Evolutionary conservation across 176 grass and related monocot genomes (phyloP).

Genomic region (Cocos nucifera): DNA sequence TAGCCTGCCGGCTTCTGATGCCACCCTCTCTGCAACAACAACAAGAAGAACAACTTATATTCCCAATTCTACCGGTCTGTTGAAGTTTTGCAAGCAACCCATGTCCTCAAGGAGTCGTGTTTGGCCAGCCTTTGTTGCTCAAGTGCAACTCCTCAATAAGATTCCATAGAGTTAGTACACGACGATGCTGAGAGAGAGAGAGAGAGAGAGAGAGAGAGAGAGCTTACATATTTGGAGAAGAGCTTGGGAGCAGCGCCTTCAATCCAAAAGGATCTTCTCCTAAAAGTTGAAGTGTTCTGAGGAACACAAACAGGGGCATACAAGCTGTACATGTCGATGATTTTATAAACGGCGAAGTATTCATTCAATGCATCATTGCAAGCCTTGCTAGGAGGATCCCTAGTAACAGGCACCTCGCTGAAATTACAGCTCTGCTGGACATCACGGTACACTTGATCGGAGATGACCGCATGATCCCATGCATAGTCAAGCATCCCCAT

Average conservation of each 20-base stretch:
- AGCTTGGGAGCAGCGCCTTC: constrained; percentile 2
- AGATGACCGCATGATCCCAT: constrained; percentile 51
- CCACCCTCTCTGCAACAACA: constrained; percentile 4
- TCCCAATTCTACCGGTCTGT: no score
- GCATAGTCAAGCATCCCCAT: constrained; percentile 36
- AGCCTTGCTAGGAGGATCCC: neutral
- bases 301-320: constrained; percentile 13
- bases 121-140: no score
- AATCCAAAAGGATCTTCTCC: neutral
- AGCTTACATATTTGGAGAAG: constrained; percentile 20
- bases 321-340: constrained; percentile 57
- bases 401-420: constrained; percentile 9
- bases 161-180: no score
- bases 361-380: constrained; percentile 13
- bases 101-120: no score
- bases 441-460: constrained; percentile 30
- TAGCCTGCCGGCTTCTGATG: constrained; percentile 13
- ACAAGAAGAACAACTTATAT: neutral
- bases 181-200: no score
- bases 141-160: no score
- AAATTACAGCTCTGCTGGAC: constrained; percentile 36
- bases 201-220: no score
- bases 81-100: no score
- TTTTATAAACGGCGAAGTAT: constrained; percentile 18
- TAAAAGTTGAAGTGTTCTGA: neutral